Evolutionary conservation across 352 stramenopile genomes (phyloP), one percentile per base, ranked within the genome.

Genomic region (Paralagenidium karlingii): DNA sequence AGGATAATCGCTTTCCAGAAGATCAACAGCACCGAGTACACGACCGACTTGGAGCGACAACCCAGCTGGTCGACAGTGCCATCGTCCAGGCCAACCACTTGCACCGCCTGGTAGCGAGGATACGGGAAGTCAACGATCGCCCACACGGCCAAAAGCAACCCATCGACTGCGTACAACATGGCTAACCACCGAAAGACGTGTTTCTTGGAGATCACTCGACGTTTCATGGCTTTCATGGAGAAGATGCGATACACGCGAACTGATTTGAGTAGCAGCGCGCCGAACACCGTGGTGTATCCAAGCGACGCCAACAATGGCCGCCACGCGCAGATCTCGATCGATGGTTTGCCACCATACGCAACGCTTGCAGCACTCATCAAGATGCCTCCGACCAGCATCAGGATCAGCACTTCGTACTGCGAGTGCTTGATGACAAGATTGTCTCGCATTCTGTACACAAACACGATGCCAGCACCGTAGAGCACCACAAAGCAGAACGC

Each of bases 191-290:
- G 59, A 31, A 76, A 55, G 43, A 75, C 43, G 28, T 64, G 64
- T 13, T 34, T 51, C 3, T 58, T 18, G 16, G 62, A 60, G 15
- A 79, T 40, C 9, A 43, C 59, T 21, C 59, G 45, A 6, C 60
- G 47, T 34, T 75, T 82, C 49, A 78, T 55, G 5, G 56, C 41
- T 3, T 48, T 55, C 11, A 32, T 30, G 43, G 71, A 45, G 50
- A 82, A 79, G 2, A 82, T 51, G 5, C 64, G 58, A 40, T 82
- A 82, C 0, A 82, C 68, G 0, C 68, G 59, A 7, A 77, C 34
- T 1, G 62, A 78, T 28, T 84, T 78, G 19, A 69, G 52, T 3
- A 69, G 38, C 11, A 67, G 45, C 5, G 48, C 28, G 5, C 58
- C 59, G 26, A 75, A 78, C 3, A 68, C 55, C 11, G 57, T 52